Evolutionary conservation across 176 grass and related monocot genomes (phyloP), one percentile per base, ranked within the genome.

Genomic region (Bothriochloa decipiens): DNA sequence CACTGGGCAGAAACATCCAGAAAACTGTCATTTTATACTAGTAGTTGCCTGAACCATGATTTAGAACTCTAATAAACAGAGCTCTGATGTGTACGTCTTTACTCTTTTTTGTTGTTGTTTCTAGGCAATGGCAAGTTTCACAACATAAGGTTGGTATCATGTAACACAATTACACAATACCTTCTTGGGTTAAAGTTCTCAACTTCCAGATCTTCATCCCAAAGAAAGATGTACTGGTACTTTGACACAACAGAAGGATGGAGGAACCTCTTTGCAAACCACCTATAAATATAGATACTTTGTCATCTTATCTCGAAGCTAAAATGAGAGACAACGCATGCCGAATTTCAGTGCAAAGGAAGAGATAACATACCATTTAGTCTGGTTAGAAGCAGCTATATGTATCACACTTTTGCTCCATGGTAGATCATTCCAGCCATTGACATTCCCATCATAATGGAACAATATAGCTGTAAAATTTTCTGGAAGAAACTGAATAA

Each of bases 191-290:
- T 70, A 15, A 98, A 95, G 78, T 95, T 92, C 58, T 91, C 85
- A 61, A 98, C 91, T 86, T 88, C 87, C 68, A 94, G 77, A 90
- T 91, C 87, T 91, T 95, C 96, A 22, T 98, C 91, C 96, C 96
- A 98, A 86, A 98, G 78, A 72, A 98, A 98, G 46, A 95, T 92
- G 84, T 98, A 95, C 76, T 93, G 49, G 37, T 98, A 98, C 43
- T 78, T 85, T 22, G 91, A 95, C 50, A 98, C 89, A 66, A 95
- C 83, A 87, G 85, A 43, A 46, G 96, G 96, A 72, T 95, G 96
- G 64, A 98, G 93, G 77, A 98, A 98, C 33, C 96, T 88, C 89
- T 98, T 98, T 76, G 96, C 93, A 87, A 95, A 95, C 96, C 96
- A 98, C 93, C 96, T 98, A 87, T 12, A 90, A 77, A 87, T 73